Percentiles rank a stretch among this genome's conserved stretches.
These are phyloP conservation scores for Serendipita sp. DNA, from an alignment of 768 basidiomycete species.

Conservation along the genomic window DNA sequence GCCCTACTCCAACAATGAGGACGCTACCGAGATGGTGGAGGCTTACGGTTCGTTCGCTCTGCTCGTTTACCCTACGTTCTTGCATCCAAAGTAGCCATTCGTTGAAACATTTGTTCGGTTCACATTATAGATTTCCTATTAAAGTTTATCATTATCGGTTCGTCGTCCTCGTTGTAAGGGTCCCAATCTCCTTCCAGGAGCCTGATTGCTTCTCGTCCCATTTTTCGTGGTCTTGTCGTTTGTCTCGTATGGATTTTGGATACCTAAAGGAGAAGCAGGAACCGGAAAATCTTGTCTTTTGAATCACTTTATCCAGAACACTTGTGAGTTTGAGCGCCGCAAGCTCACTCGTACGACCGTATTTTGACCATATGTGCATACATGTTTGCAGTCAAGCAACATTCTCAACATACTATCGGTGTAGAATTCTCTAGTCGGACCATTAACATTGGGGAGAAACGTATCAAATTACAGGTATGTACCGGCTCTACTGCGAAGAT, in stretches of 20 bases:
- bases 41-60: conserved; percentile 56
- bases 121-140: conserved; percentile 71
- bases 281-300: conserved; percentile 94
- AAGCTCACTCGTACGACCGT: background rate
- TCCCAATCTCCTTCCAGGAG: background rate
- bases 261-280: conserved; percentile 69
- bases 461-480: conserved; percentile 84
- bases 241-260: conserved; percentile 6
- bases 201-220: background rate
- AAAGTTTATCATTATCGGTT: conserved; percentile 96
- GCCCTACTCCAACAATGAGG: conserved; percentile 29
- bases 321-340: conserved; percentile 41
- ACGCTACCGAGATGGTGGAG: conserved; percentile 84
- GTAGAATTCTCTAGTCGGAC: conserved; percentile 96
- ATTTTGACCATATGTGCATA: background rate
- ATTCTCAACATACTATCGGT: conserved; percentile 95
- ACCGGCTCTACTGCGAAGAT: background rate
- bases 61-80: conserved; percentile 12
- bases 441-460: conserved; percentile 81
- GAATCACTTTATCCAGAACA: conserved; percentile 91
- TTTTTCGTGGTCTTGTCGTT: conserved; percentile 1
- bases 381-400: conserved; percentile 62
- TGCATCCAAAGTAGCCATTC: background rate
- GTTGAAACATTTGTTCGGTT: background rate
- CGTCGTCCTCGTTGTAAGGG: conserved; percentile 12